phyloP scores from a whole-genome alignment of 768 basidiomycete genomes.

The Lentinula sp. region DNA sequence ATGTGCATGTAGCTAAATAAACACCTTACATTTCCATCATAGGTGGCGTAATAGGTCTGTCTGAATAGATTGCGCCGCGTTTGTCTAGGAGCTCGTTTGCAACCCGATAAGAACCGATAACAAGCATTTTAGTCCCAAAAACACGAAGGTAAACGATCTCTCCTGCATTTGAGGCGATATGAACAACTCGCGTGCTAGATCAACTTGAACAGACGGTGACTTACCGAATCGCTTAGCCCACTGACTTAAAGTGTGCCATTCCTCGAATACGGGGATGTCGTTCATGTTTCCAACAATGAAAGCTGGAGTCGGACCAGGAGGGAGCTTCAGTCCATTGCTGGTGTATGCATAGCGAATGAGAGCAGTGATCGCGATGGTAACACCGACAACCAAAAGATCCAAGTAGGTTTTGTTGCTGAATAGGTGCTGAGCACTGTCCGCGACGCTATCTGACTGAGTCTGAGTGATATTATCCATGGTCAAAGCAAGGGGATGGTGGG shows the following conservation, averaged over 20 bases:
- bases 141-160: background rate
- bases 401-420: background rate
- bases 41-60: conserved; percentile 1
- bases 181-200: background rate
- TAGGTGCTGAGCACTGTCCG: background rate
- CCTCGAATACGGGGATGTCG: background rate
- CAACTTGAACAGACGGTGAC: background rate
- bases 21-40: background rate
- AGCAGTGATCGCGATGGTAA: background rate
- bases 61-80: background rate
- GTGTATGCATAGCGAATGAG: background rate
- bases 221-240: background rate
- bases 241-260: background rate
- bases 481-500: background rate
- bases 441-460: background rate
- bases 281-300: background rate
- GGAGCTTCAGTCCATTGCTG: background rate
- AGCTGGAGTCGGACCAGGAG: background rate
- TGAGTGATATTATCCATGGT: background rate
- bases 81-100: background rate
- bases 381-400: background rate
- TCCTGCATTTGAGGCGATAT: background rate
- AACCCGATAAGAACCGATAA: background rate
- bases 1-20: too few species aligned
- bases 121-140: background rate